Base-by-base conservation (phyloP, 768 basidiomycete genomes). In the Rhodotorula diobovata region DNA sequence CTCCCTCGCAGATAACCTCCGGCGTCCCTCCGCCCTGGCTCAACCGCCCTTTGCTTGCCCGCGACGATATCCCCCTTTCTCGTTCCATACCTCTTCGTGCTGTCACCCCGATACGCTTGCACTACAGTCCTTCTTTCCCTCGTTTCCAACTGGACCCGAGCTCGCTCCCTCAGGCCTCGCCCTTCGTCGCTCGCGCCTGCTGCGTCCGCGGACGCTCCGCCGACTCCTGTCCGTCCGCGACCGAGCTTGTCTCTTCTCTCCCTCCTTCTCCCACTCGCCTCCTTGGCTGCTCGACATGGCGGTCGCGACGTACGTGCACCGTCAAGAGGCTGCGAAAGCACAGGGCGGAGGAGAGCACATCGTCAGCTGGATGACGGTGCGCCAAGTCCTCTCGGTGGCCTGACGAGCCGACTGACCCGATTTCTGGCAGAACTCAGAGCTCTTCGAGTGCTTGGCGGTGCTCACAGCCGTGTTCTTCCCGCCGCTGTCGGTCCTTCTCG, bases 241-340 rank as follows among this genome's bases (percentile, higher is more conserved):
- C 14, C 41, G 41, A 12, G 41, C 41, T 43, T 43, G 14, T 10
- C 48, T 28, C 30, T 34, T 11, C 25, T n/a, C 60, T 6, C 15
- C 21, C 37, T 21, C 57, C 7, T 11, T 14, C 8, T 8, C 4
- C 37, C 18, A 45, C 25, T 32, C 59, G 39, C 28, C 43, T 39
- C 32, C 46, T 5, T n/a, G n/a, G 28, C 45, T n/a, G 15, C 34
- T 25, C 9, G 21, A 5, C 30, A 51, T 63, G 50, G 61, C 61
- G 5, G 25, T 51, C 25, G 61, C 35, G 51, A 63, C 61, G 15
- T 63, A 63, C 61, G 50, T 63, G 3, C 61, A 63, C 37, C 48
- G 61, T 16, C 9, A 39, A 28, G 50, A 20, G 21, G 61, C 50
- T 2, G 35, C 35, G 48, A 7, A 10, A 1, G 61, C 28, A 20